Percentiles rank a stretch among this genome's conserved stretches.
Evolutionary conservation across 306 rosid species (phyloP).

Genomic region (Pterocarpus santalinus): DNA sequence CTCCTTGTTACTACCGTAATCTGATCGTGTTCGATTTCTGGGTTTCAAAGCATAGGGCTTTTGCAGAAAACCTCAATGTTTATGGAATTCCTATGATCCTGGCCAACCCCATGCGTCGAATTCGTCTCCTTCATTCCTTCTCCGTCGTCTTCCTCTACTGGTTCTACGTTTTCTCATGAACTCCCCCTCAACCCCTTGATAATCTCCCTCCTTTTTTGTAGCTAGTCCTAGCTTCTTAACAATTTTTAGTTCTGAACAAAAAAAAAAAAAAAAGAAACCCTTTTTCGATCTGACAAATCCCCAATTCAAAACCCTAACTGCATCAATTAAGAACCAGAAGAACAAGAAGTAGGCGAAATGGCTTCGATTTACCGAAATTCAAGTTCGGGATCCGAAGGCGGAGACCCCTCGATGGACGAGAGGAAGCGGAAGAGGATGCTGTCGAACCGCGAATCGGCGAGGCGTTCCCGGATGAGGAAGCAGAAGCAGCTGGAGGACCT

Average conservation of each 20-base stretch:
- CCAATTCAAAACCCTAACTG: neutral
- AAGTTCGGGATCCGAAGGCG: constrained; percentile 86
- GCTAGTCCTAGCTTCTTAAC: neutral
- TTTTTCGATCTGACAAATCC: neutral
- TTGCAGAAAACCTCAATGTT: constrained; percentile 46
- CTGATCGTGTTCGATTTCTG: neutral
- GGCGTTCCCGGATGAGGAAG: constrained; percentile 89
- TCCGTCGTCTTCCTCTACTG: constrained; percentile 62
- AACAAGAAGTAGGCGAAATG: constrained; percentile 45
- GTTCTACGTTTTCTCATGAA: constrained; percentile 78
- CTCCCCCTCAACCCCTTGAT: constrained; percentile 7
- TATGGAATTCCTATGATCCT: constrained; percentile 51
- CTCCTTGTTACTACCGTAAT: neutral
- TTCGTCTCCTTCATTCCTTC: constrained; percentile 58
- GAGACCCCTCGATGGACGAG: constrained; percentile 62
- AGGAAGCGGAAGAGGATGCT: constrained; percentile 91
- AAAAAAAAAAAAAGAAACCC: neutral
- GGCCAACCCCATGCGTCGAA: constrained; percentile 52
- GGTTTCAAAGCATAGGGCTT: constrained; percentile 8
- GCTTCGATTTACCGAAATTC: constrained; percentile 58
- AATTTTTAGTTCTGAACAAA: neutral
- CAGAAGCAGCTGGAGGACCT: constrained; percentile 88
- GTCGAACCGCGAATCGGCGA: constrained; percentile 92
- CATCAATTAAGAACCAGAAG: neutral
- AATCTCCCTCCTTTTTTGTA: neutral